These are phyloP conservation scores for Colletotrichum viniferum DNA, from an alignment of 2,329 filamentous ascomycete species.

Conservation along the genomic window DNA sequence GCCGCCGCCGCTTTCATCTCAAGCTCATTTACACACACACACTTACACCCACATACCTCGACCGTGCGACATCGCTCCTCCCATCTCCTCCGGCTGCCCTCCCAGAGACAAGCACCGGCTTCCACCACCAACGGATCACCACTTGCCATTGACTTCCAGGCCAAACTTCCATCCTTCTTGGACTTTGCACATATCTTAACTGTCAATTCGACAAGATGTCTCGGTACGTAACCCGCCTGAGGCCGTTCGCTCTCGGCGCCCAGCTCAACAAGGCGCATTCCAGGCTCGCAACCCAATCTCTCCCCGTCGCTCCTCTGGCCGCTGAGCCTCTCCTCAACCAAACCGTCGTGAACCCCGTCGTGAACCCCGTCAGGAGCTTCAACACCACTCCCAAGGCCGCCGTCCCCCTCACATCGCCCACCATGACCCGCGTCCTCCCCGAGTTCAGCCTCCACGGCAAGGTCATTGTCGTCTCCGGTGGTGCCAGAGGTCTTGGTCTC, in stretches of 20 bases:
- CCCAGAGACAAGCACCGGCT: background rate
- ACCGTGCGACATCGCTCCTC: background rate
- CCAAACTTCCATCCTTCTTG: background rate
- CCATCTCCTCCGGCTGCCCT: background rate
- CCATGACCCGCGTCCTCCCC: slow-evolving; percentile 49
- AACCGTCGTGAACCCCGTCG: background rate
- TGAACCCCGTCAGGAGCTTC: slow-evolving; percentile 1
- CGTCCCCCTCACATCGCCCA: slow-evolving; percentile 20
- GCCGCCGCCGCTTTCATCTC: background rate
- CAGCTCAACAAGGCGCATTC: slow-evolving; percentile 5
- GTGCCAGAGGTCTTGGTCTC: slow-evolving; percentile 76
- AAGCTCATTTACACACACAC: background rate
- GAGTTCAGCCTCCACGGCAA: slow-evolving; percentile 80
- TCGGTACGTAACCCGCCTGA: slow-evolving; percentile 14
- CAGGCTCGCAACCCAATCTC: background rate
- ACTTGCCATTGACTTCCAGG: background rate
- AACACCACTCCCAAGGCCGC: slow-evolving; percentile 3
- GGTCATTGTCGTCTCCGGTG: slow-evolving; percentile 78
- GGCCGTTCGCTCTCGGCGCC: background rate
- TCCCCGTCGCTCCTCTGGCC: background rate
- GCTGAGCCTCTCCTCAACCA: background rate
- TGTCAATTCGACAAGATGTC: slow-evolving; percentile 13
- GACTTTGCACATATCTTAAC: background rate
- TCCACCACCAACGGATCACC: background rate
- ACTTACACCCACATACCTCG: background rate